A percentile compares a stretch with the other conserved stretches of the same genome.
Evolutionary conservation across 306 rosid species (phyloP).

Genomic region (Morella rubra): DNA sequence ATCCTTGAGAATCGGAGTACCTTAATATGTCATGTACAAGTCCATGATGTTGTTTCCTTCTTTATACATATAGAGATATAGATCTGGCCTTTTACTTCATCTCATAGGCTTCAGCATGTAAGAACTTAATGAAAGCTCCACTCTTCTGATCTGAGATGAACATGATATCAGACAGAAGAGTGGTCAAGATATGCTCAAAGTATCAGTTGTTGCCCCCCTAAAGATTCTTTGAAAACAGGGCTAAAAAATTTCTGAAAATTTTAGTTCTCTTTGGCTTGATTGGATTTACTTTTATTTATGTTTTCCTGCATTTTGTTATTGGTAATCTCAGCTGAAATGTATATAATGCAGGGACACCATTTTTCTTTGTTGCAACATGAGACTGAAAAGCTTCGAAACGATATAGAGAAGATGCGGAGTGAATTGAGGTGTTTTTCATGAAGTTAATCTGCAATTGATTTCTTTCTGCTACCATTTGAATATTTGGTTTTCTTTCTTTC

Average conservation of each 20-base stretch:
- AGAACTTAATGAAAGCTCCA: neutral
- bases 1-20: neutral
- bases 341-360: constrained; percentile 75
- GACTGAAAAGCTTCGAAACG: constrained; percentile 85
- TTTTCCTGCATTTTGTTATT: constrained; percentile 17
- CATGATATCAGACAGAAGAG: neutral
- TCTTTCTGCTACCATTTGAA: constrained; percentile 8
- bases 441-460: constrained; percentile 1
- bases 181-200: neutral
- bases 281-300: constrained; percentile 5
- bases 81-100: neutral
- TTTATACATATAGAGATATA: neutral
- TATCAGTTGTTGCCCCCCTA: neutral
- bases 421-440: constrained; percentile 64
- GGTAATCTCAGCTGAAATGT: constrained; percentile 9
- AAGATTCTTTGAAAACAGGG: neutral
- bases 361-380: constrained; percentile 88
- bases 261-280: neutral
- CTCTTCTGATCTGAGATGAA: neutral
- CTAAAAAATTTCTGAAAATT: constrained; percentile 7
- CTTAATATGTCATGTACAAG: neutral
- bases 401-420: constrained; percentile 92
- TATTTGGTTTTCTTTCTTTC: constrained; percentile 8
- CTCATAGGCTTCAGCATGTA: neutral
- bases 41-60: neutral